phyloP scores from a whole-genome alignment of 2,329 filamentous ascomycete species.

The Zymoseptoria pseudotritici region DNA sequence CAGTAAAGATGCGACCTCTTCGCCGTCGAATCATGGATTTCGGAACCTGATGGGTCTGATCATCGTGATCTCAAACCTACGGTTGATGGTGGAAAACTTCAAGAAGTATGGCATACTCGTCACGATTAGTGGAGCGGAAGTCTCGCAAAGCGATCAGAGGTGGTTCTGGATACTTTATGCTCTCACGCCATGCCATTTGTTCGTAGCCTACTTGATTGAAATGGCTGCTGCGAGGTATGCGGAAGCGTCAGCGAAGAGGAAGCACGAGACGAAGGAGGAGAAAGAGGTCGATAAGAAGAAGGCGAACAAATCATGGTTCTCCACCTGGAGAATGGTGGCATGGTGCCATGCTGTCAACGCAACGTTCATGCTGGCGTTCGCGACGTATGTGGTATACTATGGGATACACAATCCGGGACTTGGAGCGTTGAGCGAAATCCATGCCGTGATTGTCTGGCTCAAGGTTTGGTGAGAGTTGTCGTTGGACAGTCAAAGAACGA shows the following conservation, averaged over 20 bases:
- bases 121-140: constrained; percentile 58
- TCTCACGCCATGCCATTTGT: constrained; percentile 81
- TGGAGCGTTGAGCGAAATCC: constrained; percentile 80
- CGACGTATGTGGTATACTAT: constrained; percentile 81
- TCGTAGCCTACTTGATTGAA: constrained; percentile 87
- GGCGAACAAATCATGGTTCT: constrained; percentile 16
- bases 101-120: constrained; percentile 97
- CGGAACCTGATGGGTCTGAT: constrained; percentile 95
- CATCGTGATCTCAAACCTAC: constrained; percentile 82
- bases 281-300: constrained; percentile 40
- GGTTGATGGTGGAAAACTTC: constrained; percentile 92
- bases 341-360: constrained; percentile 72
- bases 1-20: constrained; percentile 67
- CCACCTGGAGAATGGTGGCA: constrained; percentile 70
- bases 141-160: constrained; percentile 20
- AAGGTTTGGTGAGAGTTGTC: constrained; percentile 59
- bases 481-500: not conserved
- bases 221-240: constrained; percentile 73
- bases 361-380: constrained; percentile 69
- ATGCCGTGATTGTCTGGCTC: constrained; percentile 91
- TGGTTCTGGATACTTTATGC: constrained; percentile 59
- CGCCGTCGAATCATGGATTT: constrained; percentile 87
- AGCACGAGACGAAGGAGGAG: constrained; percentile 29
- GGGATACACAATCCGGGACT: constrained; percentile 89
- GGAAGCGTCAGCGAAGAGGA: constrained; percentile 53